phyloP scores from a whole-genome alignment of 2,329 filamentous ascomycete genomes.

The Pestalotiopsis sp. region DNA sequence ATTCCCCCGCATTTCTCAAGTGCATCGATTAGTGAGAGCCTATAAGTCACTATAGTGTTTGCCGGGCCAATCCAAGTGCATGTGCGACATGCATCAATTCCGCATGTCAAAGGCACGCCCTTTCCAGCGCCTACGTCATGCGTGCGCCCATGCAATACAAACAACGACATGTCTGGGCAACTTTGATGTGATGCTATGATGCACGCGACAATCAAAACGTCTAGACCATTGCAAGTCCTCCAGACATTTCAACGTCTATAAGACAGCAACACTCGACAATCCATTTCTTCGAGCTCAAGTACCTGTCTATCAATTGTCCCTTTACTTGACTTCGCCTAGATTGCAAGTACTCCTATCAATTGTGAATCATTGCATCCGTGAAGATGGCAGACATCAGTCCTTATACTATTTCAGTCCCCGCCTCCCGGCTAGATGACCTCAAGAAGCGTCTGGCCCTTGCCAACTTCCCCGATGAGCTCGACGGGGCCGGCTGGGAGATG shows the following conservation, averaged over 20 bases:
- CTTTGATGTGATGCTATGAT: background rate
- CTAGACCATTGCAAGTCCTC: background rate
- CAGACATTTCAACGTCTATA: background rate
- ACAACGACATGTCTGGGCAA: background rate
- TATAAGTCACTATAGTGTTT: background rate
- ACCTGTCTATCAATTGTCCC: background rate
- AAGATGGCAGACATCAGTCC: conserved; percentile 31
- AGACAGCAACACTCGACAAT: background rate
- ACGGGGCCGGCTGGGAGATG: conserved; percentile 39
- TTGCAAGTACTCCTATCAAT: background rate
- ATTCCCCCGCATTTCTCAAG: too few species aligned
- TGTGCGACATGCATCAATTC: background rate
- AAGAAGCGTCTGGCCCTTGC: conserved; percentile 35
- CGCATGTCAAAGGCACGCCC: background rate
- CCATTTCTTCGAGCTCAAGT: background rate
- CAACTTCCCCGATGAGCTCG: conserved; percentile 40
- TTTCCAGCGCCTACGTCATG: background rate
- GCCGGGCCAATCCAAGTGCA: background rate
- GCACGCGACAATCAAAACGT: background rate
- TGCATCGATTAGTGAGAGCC: background rate
- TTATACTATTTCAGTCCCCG: conserved; percentile 35
- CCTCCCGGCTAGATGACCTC: conserved; percentile 32
- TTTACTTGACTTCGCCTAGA: background rate
- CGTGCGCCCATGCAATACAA: background rate
- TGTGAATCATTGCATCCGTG: background rate